phyloP scores from a whole-genome alignment of 495 filamentous ascomycete genomes.

The Penicillium simplicissimum region DNA sequence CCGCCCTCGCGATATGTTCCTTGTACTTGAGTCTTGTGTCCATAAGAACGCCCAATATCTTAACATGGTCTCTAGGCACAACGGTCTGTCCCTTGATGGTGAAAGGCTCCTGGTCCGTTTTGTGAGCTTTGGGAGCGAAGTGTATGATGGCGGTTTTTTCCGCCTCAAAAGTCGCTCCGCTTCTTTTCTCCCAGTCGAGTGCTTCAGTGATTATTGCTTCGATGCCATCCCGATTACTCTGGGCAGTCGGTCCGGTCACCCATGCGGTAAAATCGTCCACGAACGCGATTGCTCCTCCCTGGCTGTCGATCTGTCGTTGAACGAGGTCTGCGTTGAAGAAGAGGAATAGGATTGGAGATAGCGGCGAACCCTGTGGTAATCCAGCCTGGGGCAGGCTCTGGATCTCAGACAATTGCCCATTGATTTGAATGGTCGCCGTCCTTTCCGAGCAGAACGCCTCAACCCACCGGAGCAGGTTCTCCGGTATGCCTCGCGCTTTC shows the following conservation, averaged over 20 bases:
- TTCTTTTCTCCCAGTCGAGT: not conserved
- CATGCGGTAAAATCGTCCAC: conserved; percentile 28
- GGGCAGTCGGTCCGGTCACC: too few relatives aligned
- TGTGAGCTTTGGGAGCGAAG: not conserved
- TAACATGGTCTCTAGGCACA: conserved; percentile 12
- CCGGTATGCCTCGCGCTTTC: conserved; percentile 31
- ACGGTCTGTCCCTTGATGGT: not conserved
- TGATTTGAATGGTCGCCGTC: too few relatives aligned
- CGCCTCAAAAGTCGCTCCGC: not conserved
- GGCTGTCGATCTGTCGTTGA: conserved; percentile 23
- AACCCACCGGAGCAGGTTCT: conserved; percentile 32
- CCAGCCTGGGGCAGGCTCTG: conserved; percentile 12
- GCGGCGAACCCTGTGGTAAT: not conserved
- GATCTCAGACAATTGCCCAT: conserved; percentile 16
- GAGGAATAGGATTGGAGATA: conserved; percentile 17
- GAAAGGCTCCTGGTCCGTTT: not conserved
- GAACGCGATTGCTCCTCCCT: conserved; percentile 21
- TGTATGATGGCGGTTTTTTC: not conserved
- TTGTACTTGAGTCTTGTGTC: conserved; percentile 28
- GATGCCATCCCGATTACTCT: conserved; percentile 24
- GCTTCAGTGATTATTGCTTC: conserved; percentile 15
- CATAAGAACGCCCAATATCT: conserved; percentile 24
- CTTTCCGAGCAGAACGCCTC: conserved; percentile 31
- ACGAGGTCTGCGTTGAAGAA: conserved; percentile 37
- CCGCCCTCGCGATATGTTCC: too few relatives aligned